Percentiles rank a stretch among this genome's conserved stretches.
phyloP scores from a whole-genome alignment of 768 basidiomycete genomes.

The Boletus coccyginus region DNA sequence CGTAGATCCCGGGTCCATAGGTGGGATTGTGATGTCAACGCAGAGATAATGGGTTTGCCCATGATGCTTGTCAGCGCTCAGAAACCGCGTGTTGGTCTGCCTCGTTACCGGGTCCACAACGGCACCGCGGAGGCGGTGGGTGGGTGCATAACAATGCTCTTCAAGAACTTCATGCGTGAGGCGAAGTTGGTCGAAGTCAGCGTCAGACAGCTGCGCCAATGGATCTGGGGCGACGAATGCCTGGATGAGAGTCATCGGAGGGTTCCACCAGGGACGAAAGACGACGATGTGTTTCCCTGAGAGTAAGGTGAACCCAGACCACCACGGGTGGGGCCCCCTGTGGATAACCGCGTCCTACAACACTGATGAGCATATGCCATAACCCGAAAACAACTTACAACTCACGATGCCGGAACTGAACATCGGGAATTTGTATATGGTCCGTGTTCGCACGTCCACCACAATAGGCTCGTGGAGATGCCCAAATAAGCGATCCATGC shows the following conservation, averaged over 20 bases:
- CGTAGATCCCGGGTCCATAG: background rate
- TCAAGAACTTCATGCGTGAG: conserved; percentile 21
- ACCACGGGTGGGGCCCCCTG: background rate
- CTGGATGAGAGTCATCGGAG: conserved; percentile 16
- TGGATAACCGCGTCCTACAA: conserved; percentile 3
- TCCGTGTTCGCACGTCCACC: conserved; percentile 16
- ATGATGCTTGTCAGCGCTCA: background rate
- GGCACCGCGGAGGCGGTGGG: conserved; percentile 10
- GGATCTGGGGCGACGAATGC: conserved; percentile 14
- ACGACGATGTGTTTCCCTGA: conserved; percentile 12
- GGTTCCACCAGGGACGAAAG: conserved; percentile 12
- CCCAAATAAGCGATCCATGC: conserved; percentile 12
- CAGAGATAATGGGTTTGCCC: conserved; percentile 10
- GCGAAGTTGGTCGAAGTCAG: conserved; percentile 1
- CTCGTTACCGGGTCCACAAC: conserved; percentile 13
- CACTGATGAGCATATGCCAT: background rate
- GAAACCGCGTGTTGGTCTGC: conserved; percentile 11
- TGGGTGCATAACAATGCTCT: conserved; percentile 2
- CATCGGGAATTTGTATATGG: conserved; percentile 14
- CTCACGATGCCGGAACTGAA: conserved; percentile 18
- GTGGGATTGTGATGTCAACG: conserved; percentile 16
- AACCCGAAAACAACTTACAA: background rate
- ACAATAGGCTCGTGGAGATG: conserved; percentile 9
- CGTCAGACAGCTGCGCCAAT: background rate
- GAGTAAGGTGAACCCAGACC: conserved; percentile 12